phyloP scores from a whole-genome alignment of 192 early-diverging fungal species.

The Gamsiella multidivaricata region DNA sequence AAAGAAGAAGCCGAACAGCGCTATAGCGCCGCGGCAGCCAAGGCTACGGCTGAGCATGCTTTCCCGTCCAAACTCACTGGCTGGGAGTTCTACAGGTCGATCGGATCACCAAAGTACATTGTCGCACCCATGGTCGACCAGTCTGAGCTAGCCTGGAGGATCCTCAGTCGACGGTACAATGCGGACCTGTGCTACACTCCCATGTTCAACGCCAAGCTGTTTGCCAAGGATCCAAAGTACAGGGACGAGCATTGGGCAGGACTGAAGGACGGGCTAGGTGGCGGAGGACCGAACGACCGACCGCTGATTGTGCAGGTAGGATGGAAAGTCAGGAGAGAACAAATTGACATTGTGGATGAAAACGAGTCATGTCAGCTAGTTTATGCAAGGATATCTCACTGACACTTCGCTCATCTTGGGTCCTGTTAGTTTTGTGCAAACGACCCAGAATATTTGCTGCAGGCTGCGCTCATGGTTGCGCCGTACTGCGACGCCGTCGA shows the following conservation, averaged over 20 bases:
- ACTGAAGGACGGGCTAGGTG: constrained; percentile 33
- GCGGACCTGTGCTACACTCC: constrained; percentile 96
- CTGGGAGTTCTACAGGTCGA: constrained; percentile 84
- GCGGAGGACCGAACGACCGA: constrained; percentile 70
- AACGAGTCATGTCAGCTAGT: no score
- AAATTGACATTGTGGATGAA: no score
- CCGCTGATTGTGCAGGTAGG: constrained; percentile 86
- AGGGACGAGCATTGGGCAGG: constrained; percentile 80
- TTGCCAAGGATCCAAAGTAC: constrained; percentile 76
- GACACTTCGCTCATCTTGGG: neutral
- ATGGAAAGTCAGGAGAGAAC: neutral
- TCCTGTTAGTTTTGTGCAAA: constrained; percentile 92
- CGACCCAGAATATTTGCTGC: constrained; percentile 85
- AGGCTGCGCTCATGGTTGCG: constrained; percentile 85
- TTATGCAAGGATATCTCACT: neutral
- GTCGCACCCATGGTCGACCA: constrained; percentile 99
- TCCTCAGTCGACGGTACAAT: constrained; percentile 86
- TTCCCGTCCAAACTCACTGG: constrained; percentile 68
- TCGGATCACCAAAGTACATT: constrained; percentile 81
- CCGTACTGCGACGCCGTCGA: constrained; percentile 92
- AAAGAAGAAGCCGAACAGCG: constrained; percentile 20
- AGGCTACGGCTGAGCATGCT: constrained; percentile 17
- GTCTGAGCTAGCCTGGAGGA: constrained; percentile 94
- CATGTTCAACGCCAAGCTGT: constrained; percentile 95
- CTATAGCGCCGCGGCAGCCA: constrained; percentile 19